Percentiles rank a stretch among this genome's conserved stretches.
Conservation (phyloP, 2,329 filamentous ascomycete genomes). For the Esteya vermicola region DNA sequence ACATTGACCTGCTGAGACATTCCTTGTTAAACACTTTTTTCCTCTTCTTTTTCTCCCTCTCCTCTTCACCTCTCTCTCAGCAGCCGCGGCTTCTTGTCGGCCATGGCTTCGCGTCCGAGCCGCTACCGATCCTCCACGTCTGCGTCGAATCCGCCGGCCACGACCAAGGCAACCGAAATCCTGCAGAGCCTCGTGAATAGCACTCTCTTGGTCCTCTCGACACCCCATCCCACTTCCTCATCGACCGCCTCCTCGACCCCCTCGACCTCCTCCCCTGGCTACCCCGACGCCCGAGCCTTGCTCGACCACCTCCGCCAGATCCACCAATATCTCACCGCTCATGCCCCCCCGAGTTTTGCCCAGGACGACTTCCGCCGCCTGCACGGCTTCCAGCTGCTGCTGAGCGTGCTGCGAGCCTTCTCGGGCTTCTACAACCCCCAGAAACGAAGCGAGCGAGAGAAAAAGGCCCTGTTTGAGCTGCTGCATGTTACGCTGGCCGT, state of each 20-base stretch:
- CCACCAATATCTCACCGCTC: constrained; percentile 44
- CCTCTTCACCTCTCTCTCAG: too few relatives aligned
- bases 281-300: constrained; percentile 33
- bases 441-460: constrained; percentile 46
- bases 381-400: constrained; percentile 60
- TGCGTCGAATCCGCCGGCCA: constrained; percentile 38
- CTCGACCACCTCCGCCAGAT: constrained; percentile 48
- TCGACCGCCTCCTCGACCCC: too few relatives aligned
- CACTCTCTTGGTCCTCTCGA: constrained; percentile 21
- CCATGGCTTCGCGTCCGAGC: constrained; percentile 27
- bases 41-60: too few relatives aligned
- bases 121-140: constrained; percentile 53
- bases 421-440: constrained; percentile 63
- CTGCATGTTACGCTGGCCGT: constrained; percentile 60
- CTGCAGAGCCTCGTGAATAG: constrained; percentile 39
- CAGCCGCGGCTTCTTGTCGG: too few relatives aligned
- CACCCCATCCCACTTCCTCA: too few relatives aligned
- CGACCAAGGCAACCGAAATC: constrained; percentile 46
- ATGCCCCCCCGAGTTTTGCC: constrained; percentile 28
- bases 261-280: constrained; percentile 24
- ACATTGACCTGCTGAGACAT: too few relatives aligned
- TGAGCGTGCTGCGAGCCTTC: constrained; percentile 55
- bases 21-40: too few relatives aligned
- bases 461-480: constrained; percentile 50
- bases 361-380: constrained; percentile 78